Evolutionary conservation across 2,329 filamentous ascomycete genomes (phyloP).

Genomic region (Fusarium paranaense): DNA sequence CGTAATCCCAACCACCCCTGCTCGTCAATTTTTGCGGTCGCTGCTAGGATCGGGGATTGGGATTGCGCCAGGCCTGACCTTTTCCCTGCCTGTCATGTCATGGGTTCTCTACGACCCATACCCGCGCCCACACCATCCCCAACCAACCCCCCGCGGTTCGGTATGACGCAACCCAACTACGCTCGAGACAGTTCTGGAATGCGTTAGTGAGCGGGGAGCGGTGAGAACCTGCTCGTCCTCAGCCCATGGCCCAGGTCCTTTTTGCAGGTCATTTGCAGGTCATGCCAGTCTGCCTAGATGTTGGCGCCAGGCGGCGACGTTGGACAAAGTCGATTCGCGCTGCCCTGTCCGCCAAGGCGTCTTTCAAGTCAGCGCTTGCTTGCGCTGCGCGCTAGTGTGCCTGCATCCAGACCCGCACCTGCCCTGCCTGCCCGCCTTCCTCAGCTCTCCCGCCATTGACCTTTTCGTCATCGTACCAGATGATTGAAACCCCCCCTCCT

Average conservation of each 20-base stretch:
- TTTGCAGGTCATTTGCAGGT: constrained; percentile 22
- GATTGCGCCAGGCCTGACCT: constrained; percentile 22
- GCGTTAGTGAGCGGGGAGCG: constrained; percentile 33
- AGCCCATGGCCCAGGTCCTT: constrained; percentile 18
- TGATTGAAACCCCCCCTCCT: constrained; percentile 30
- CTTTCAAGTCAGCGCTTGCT: constrained; percentile 32
- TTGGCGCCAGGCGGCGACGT: constrained; percentile 28
- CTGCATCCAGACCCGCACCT: constrained; percentile 40
- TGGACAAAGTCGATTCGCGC: constrained; percentile 21
- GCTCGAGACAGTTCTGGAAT: constrained; percentile 36
- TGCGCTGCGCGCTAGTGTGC: constrained; percentile 37
- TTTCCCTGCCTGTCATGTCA: constrained; percentile 41
- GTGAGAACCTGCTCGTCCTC: constrained; percentile 31
- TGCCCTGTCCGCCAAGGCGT: constrained; percentile 26
- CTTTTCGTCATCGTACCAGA: constrained; percentile 37
- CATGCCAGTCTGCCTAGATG: constrained; percentile 30
- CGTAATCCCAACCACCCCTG: constrained; percentile 33
- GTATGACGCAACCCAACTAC: constrained; percentile 44
- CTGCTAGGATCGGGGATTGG: constrained; percentile 30
- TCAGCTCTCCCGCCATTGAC: constrained; percentile 23
- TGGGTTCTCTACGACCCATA: constrained; percentile 39
- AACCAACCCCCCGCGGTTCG: constrained; percentile 30
- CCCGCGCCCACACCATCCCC: constrained; percentile 29
- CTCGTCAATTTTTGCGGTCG: constrained; percentile 32
- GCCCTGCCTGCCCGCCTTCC: constrained; percentile 6